A percentile compares a stretch with the other conserved stretches of the same genome.
These are phyloP conservation scores for Quercus cerris DNA, from an alignment of 306 rosid species.

Conservation along the genomic window DNA sequence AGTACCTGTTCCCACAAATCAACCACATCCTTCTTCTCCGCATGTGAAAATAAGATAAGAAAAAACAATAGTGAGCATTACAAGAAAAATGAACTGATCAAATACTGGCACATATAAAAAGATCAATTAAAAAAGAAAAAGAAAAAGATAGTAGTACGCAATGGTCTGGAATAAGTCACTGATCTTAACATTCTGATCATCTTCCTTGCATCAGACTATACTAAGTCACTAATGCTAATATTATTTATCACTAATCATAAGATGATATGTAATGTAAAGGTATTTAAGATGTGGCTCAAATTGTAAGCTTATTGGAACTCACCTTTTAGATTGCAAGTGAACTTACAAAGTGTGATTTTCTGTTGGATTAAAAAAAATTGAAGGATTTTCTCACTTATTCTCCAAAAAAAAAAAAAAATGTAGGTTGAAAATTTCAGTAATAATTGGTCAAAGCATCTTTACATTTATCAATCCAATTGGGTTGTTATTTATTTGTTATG, in stretches of 20 bases:
- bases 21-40: constrained; percentile 76
- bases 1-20: constrained; percentile 61
- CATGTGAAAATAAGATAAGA: constrained; percentile 45
- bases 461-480: neutral
- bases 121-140: neutral
- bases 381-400: neutral
- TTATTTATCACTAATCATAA: neutral
- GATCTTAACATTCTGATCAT: neutral
- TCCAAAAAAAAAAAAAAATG: neutral
- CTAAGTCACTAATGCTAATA: neutral
- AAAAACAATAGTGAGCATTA: constrained; percentile 22
- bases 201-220: neutral
- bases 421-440: neutral
- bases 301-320: neutral
- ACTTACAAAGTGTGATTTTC: neutral
- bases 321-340: neutral
- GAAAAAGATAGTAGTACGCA: neutral
- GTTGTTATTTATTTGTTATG: neutral
- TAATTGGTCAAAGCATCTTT: neutral
- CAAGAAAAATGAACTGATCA: constrained; percentile 13
- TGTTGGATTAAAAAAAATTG: neutral
- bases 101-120: neutral
- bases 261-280: neutral
- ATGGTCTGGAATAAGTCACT: neutral
- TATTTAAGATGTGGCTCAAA: neutral